Evolutionary conservation across 1,139 yeast species (phyloP), one percentile per base, ranked within the genome.

Genomic region (Yamadazyma blattariae): DNA sequence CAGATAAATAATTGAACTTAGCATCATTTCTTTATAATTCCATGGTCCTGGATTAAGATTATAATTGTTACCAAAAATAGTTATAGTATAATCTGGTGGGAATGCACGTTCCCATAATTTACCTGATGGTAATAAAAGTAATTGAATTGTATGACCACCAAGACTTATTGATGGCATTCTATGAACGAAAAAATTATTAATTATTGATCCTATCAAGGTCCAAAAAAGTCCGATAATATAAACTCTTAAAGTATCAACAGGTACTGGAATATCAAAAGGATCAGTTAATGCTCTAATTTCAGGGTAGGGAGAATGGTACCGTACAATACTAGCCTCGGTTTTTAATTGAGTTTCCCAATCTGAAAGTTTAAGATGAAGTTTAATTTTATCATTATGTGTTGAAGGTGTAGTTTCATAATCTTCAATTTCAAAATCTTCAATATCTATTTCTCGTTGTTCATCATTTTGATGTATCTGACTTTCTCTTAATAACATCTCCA

Each of bases 11-110:
- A 70, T 69, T 2, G 74, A 61, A 18, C 64, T 51, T 57, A 70
- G 35, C 79, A 79, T 76, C 61, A 82, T 87, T 51, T 83, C 92
- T 54, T 83, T 83, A 47, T 62, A 68, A 25, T 71, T 64, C 85
- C 87, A 83, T 6, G 64, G 65, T 0, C 75, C 74, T 3, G 73
- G 72, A 40, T 70, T 70, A 23, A 70, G 42, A 29, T 65, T 58
- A 23, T 64, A 35, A 1, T 34, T 21, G 12, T 39, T 33, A 0
- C 65, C 61, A 2, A 57, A 49, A 9, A 57, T 4, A 0, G 30
- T 39, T 2, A 67, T 33, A 3, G 40, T 50, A 33, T 49, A 55
- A 27, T 64, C 45, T 7, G 14, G 6, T 1, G 67, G 68, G 25
- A 68, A 49, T 10, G 40, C 39, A 27, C 49, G 52, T 40, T 66